phyloP scores from a whole-genome alignment of 2,329 filamentous ascomycete species.

The Gaeumannomyces sp. region DNA sequence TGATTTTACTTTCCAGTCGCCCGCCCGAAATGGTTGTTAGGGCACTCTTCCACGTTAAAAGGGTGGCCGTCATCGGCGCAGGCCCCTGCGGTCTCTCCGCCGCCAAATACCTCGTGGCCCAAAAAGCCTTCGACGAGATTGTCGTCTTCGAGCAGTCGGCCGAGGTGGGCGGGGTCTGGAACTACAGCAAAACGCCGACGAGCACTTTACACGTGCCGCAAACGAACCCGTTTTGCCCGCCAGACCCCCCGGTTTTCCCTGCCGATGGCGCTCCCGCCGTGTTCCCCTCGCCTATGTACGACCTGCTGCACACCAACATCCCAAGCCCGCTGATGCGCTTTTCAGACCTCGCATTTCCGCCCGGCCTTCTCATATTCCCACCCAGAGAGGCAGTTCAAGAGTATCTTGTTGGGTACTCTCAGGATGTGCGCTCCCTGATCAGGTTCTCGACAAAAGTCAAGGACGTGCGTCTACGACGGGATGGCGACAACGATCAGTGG shows the following conservation, averaged over 20 bases:
- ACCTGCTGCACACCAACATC: conserved; percentile 79
- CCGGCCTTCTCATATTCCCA: conserved; percentile 66
- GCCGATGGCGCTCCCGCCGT: conserved; percentile 37
- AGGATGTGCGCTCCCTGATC: conserved; percentile 61
- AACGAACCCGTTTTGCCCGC: conserved; percentile 54
- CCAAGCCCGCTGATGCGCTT: conserved; percentile 76
- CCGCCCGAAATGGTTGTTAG: conserved; percentile 2
- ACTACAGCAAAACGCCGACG: conserved; percentile 54
- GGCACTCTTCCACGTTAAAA: conserved; percentile 43
- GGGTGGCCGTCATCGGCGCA: conserved; percentile 73
- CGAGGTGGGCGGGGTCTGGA: conserved; percentile 78
- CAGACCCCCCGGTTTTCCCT: conserved; percentile 56
- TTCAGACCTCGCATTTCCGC: conserved; percentile 61
- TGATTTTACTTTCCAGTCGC: not conserved
- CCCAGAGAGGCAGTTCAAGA: conserved; percentile 61
- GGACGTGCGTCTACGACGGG: conserved; percentile 41
- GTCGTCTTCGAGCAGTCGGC: conserved; percentile 77
- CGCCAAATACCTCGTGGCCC: conserved; percentile 74
- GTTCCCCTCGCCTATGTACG: conserved; percentile 82
- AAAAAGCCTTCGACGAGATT: conserved; percentile 59
- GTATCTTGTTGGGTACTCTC: conserved; percentile 69
- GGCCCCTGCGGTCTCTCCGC: conserved; percentile 73
- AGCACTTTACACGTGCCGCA: conserved; percentile 57
- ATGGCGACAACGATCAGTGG: conserved; percentile 48
- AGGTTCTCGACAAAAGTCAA: conserved; percentile 64